Conservation (phyloP, 2,329 filamentous ascomycete genomes). For the Calonectria multiphialidica region DNA sequence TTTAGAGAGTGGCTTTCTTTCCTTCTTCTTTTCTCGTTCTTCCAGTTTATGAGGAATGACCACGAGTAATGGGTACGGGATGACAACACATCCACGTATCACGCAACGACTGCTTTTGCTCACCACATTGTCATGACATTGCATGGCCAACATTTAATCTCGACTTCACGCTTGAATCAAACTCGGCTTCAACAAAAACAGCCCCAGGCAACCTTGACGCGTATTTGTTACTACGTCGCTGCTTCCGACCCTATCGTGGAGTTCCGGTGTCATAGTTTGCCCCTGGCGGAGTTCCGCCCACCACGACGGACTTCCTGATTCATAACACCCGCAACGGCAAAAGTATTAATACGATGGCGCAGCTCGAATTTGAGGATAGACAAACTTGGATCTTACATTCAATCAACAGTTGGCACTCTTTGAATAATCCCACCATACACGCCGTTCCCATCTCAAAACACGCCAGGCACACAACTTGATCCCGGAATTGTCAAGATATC, state of each 20-base stretch:
- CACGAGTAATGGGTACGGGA: background rate
- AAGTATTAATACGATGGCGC: background rate
- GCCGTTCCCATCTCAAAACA: background rate
- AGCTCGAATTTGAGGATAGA: background rate
- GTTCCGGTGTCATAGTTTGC: background rate
- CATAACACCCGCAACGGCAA: background rate
- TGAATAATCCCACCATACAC: background rate
- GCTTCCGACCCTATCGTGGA: background rate
- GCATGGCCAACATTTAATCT: background rate
- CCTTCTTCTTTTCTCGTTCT: background rate
- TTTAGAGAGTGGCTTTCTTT: background rate
- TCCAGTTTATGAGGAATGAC: background rate
- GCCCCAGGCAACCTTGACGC: background rate
- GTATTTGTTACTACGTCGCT: background rate
- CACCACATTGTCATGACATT: background rate
- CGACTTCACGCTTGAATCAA: too few relatives aligned
- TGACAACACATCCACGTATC: background rate
- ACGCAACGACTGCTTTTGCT: background rate
- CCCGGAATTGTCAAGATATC: background rate
- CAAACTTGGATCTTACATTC: background rate
- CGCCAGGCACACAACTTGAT: background rate
- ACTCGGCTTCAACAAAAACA: background rate
- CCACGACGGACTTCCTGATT: background rate
- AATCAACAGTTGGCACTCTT: background rate
- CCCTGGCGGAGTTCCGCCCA: slow-evolving; percentile 41